A percentile compares a stretch with the other conserved stretches of the same genome.
Evolutionary conservation across 257 asterid genomes (phyloP).

Genomic region (Primulina eburnea): DNA sequence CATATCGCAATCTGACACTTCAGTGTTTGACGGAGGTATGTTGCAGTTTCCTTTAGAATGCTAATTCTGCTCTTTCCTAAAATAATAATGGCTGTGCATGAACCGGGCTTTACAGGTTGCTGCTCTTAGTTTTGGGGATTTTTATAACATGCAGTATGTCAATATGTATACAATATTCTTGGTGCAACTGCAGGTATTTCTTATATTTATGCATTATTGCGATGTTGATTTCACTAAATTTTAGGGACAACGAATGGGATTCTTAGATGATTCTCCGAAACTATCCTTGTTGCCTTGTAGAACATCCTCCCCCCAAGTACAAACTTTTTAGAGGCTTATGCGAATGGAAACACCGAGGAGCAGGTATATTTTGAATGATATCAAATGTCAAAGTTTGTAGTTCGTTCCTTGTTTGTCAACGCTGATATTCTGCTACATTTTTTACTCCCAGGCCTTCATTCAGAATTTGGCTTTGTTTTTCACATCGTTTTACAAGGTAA

Average conservation of each 20-base stretch:
- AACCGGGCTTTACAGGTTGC: constrained; percentile 63
- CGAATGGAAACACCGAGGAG: constrained; percentile 78
- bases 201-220: neutral
- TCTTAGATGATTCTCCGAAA: constrained; percentile 22
- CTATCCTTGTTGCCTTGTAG: constrained; percentile 36
- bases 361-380: constrained; percentile 53
- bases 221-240: constrained; percentile 10
- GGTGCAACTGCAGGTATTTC: constrained; percentile 82
- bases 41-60: constrained; percentile 5
- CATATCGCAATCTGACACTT: constrained; percentile 87
- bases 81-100: constrained; percentile 5
- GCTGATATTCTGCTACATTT: constrained; percentile 21
- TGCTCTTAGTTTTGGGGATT: constrained; percentile 85
- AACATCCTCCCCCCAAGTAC: constrained; percentile 61
- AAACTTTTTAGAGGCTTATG: constrained; percentile 76
- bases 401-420: neutral
- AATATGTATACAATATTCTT: constrained; percentile 74
- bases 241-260: neutral
- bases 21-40: constrained; percentile 95
- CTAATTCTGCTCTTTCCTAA: neutral
- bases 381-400: neutral
- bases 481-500: constrained; percentile 91
- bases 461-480: constrained; percentile 93
- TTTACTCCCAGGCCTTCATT: constrained; percentile 73
- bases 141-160: constrained; percentile 70